Base-by-base conservation (phyloP, 164 flowering plant genomes). In the Magnolia officinalis region DNA sequence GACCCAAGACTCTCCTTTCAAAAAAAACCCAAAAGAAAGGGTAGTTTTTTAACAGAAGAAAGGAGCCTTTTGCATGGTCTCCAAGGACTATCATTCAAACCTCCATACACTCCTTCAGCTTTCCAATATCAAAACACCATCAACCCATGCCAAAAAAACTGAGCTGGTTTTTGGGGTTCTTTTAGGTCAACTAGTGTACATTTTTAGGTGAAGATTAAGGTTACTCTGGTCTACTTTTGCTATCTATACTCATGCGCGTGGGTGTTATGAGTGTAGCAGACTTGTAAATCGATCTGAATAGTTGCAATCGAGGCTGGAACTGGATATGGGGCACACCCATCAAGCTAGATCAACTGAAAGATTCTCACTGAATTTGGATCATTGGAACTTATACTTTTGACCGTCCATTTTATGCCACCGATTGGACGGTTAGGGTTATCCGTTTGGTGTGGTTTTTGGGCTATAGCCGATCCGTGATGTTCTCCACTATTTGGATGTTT, bases 31-130 rank as follows among this genome's bases (percentile, higher is more conserved):
- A 49, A 49, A 70, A 70, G 72, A 2, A 45, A 24, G 68, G 68
- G 14, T 65, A 9, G 51, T 82, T 77, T 87, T 77, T 79, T 65
- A 77, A 82, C 29, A 79, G 70, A 69, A 63, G 69, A 79, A 79
- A 74, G 79, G 72, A 52, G 74, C 72, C 80, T 87, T 87, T 82
- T 87, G 90, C 91, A 86, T 87, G 90, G 92, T 89, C 91, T 88
- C 86, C 89, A 77, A 89, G 89, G 65, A 83, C 50, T 31, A 82
- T 83, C 26, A 87, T 88, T 87, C 75, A 78, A 82, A 74, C 81
- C 61, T 55, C 61, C 10, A 11, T 55, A 11, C 18, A 10, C 61
- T 55, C 16, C 82, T 74, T 87, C 83, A 82, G 83, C 78, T 84
- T 86, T 85, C 84, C 85, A 50, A 85, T 82, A 79, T 49, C 79